Conservation (phyloP, 139 green algal genomes). For the Zygnema circumcarinatum region DNA sequence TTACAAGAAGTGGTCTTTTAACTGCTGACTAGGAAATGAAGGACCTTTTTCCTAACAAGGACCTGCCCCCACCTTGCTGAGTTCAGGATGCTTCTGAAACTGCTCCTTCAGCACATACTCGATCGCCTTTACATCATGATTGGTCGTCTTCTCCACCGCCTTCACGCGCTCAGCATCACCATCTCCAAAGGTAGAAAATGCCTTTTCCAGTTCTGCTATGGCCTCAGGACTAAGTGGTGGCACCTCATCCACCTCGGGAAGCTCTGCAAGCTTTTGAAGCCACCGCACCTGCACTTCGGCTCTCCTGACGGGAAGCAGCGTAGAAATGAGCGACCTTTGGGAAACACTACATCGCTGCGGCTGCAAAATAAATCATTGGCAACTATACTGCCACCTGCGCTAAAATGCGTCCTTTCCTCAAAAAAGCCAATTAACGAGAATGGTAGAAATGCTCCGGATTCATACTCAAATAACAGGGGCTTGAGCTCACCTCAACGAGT, state of each 20-base stretch:
- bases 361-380: neutral
- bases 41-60: too few relatives aligned
- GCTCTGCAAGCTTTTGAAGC: conserved; percentile 88
- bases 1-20: too few relatives aligned
- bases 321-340: neutral
- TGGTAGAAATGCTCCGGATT: neutral
- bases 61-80: conserved; percentile 64
- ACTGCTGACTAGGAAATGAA: too few relatives aligned
- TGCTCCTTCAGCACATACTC: conserved; percentile 96
- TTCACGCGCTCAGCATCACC: conserved; percentile 82
- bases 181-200: conserved; percentile 59
- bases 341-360: neutral
- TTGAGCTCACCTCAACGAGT: conserved; percentile 80
- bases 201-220: conserved; percentile 78
- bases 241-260: conserved; percentile 83
- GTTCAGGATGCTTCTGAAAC: conserved; percentile 69
- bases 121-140: conserved; percentile 99
- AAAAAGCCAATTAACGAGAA: too few relatives aligned
- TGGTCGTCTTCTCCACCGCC: conserved; percentile 91
- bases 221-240: conserved; percentile 79
- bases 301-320: neutral
- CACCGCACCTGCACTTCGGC: conserved; percentile 73
- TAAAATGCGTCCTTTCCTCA: too few relatives aligned
- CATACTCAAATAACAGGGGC: neutral
- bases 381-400: neutral